These are phyloP conservation scores for Phalaenopsis aphrodite DNA, from an alignment of 106 monocot species.

Conservation along the genomic window DNA sequence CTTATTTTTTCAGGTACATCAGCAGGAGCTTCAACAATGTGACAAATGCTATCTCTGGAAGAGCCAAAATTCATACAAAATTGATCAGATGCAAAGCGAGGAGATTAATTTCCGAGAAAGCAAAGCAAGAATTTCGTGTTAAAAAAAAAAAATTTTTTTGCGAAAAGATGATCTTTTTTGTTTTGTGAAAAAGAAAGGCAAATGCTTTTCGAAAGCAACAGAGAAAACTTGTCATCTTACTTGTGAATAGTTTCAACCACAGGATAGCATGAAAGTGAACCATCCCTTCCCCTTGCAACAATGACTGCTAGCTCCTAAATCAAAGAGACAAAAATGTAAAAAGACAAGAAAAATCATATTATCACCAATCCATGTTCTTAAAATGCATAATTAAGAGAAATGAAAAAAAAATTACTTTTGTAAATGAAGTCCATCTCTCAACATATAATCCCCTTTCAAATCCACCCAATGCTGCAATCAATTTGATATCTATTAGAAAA, in stretches of 20 bases:
- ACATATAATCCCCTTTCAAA: slow-evolving; percentile 80
- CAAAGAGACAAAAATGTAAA: not conserved
- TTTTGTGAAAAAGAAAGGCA: not conserved
- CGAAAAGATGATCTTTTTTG: not conserved
- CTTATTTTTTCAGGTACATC: slow-evolving; percentile 58
- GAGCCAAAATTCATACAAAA: slow-evolving; percentile 3
- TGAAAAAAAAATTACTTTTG: slow-evolving; percentile 46
- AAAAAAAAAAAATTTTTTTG: not conserved
- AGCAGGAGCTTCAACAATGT: slow-evolving; percentile 95
- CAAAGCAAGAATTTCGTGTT: not conserved
- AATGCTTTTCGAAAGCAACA: not conserved
- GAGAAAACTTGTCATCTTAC: slow-evolving; percentile 37
- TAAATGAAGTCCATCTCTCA: slow-evolving; percentile 84
- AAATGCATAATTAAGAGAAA: not conserved
- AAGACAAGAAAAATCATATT: not conserved
- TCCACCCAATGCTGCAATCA: slow-evolving; percentile 77
- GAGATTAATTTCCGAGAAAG: not conserved
- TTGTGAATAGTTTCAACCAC: slow-evolving; percentile 95
- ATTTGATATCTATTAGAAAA: not conserved
- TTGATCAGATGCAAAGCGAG: not conserved
- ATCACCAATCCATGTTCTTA: not conserved
- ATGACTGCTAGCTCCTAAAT: slow-evolving; percentile 86
- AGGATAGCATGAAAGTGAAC: slow-evolving; percentile 59
- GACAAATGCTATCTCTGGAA: slow-evolving; percentile 87
- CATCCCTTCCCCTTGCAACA: slow-evolving; percentile 82